Percentiles rank a stretch among this genome's conserved stretches.
Conservation (phyloP, 2,329 filamentous ascomycete genomes). For the Fusarium duplospermum region DNA sequence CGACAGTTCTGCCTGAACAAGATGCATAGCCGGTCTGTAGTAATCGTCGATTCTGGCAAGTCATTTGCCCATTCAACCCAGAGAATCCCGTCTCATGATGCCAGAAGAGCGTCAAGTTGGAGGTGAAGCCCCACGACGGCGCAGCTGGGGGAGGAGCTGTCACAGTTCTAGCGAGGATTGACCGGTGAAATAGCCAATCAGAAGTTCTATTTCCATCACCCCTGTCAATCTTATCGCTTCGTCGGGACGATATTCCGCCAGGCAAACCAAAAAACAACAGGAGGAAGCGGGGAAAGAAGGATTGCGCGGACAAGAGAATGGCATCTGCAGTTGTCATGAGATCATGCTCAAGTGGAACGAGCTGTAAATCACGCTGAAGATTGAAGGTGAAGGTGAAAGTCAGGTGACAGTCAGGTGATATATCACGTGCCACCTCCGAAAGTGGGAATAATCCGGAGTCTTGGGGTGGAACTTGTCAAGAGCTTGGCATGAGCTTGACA, state of each 20-base stretch:
- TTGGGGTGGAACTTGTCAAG: neutral
- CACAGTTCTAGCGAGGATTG: conserved; percentile 11
- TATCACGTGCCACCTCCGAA: neutral
- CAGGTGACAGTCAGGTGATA: neutral
- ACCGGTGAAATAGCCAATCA: conserved; percentile 16
- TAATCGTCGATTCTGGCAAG: conserved; percentile 2
- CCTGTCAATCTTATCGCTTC: conserved; percentile 24
- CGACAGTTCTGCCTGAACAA: conserved; percentile 32
- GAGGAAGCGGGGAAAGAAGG: conserved; percentile 2
- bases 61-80: conserved; percentile 25
- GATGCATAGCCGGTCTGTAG: conserved; percentile 8
- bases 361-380: neutral
- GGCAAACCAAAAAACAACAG: neutral
- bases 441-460: neutral
- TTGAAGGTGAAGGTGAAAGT: neutral
- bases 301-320: neutral
- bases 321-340: neutral
- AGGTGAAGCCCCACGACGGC: conserved; percentile 39
- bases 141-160: conserved; percentile 20
- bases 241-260: conserved; percentile 37
- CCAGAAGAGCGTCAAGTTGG: conserved; percentile 24
- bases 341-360: neutral
- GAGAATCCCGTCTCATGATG: conserved; percentile 36
- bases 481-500: conserved; percentile 2
- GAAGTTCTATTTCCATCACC: neutral